Evolutionary conservation across 2,329 filamentous ascomycete genomes (phyloP).

Genomic region (Rhynchosporium agropyri): DNA sequence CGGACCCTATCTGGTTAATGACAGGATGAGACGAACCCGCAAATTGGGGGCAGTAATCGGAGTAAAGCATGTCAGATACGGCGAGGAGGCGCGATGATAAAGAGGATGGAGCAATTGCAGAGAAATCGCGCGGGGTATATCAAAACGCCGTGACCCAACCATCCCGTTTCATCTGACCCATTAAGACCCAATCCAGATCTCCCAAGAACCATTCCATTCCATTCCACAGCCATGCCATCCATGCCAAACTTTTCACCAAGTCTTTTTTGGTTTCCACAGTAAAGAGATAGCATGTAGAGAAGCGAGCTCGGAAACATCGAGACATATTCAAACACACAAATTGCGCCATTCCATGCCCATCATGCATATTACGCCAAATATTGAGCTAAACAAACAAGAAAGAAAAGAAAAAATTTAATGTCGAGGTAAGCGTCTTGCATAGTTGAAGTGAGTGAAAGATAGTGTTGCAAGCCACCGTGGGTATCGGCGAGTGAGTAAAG

Average conservation of each 20-base stretch:
- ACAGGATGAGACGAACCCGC: too few species aligned
- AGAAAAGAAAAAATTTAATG: conserved; percentile 9
- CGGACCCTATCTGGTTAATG: too few species aligned
- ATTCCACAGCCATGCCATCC: background rate
- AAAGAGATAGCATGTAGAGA: background rate
- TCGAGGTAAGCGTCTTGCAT: background rate
- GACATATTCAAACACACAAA: conserved; percentile 12
- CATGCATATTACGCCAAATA: conserved; percentile 10
- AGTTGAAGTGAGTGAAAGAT: background rate
- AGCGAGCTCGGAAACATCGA: background rate
- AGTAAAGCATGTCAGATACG: background rate
- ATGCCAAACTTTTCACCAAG: background rate
- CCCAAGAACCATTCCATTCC: background rate
- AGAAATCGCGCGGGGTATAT: conserved; percentile 10
- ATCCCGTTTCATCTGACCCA: background rate
- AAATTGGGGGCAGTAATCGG: background rate
- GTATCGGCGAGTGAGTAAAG: conserved; percentile 19
- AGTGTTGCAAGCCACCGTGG: conserved; percentile 19
- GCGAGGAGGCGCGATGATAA: background rate
- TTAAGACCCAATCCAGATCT: background rate
- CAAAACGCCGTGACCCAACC: conserved; percentile 14
- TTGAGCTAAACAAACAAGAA: conserved; percentile 11
- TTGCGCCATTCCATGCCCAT: conserved; percentile 11
- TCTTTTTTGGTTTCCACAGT: conserved; percentile 3
- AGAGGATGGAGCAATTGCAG: background rate